Base-by-base conservation (phyloP, 2,329 filamentous ascomycete species). In the Dactylonectria estremocensis region DNA sequence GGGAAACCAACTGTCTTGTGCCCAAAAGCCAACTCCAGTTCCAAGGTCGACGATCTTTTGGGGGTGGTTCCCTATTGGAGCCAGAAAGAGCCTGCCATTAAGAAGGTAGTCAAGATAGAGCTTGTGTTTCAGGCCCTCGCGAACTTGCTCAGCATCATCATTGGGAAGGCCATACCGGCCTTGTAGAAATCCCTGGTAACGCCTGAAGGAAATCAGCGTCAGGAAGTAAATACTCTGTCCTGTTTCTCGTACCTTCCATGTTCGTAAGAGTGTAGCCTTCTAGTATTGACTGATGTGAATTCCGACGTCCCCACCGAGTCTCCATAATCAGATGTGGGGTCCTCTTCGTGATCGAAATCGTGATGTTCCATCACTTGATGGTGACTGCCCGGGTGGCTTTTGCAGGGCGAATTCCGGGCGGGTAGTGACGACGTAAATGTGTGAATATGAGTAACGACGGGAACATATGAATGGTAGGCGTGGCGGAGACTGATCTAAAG, bases 1-100 rank as follows among this genome's bases (percentile, higher is more conserved):
- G 61, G 28, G 18, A 18, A 18, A 77, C 80, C 43, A 72, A 86
- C 84, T 78, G 71, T 86, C 84, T 60, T 89, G 84, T 2, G 88
- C 88, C 89, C 89, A 91, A 48, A 88, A 81, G 31, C 84, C 84
- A 35, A 83, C 84, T 6, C 85, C 86, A 5, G 85, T 87, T 28
- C 85, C 86, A 16, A 87, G 73, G 66, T 87, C 85, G 40, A 87
- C 77, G 64, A 88, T 85, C 69, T 83, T 86, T 54, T 87, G 85
- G 2, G 84, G 84, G 22, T 78, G 75, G 24, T 80, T 73, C 20
- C 80, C 82, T 18, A 88, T 80, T 6, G 85, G 85, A 1, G 85
- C 80, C 1, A 84, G 64, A 62, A 80, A 83, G 11, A 85, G 75
- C 28, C 80, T 78, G 40, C 82, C 84, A 11, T 80, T 75, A 7